These are phyloP conservation scores for Ophiostoma tasmaniense DNA, from an alignment of 2,329 filamentous ascomycete species.

Conservation along the genomic window DNA sequence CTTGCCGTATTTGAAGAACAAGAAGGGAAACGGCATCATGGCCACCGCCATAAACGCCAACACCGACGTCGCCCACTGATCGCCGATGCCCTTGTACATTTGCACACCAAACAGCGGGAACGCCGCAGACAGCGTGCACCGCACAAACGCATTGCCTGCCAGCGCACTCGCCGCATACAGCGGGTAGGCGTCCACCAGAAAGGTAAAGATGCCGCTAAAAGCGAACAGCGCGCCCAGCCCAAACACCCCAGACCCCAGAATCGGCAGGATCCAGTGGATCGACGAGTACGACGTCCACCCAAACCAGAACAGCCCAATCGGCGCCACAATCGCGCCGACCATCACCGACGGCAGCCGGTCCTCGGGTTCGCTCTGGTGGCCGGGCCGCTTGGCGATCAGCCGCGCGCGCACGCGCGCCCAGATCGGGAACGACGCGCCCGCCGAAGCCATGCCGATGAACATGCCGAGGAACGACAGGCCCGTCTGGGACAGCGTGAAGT, in stretches of 20 bases:
- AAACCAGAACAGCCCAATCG: slow-evolving; percentile 78
- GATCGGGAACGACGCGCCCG: slow-evolving; percentile 54
- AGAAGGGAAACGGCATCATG: slow-evolving; percentile 56
- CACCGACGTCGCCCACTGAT: slow-evolving; percentile 59
- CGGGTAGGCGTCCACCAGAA: slow-evolving; percentile 73
- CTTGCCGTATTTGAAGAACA: slow-evolving; percentile 56
- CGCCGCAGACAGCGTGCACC: slow-evolving; percentile 69
- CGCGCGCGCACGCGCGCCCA: slow-evolving; percentile 54
- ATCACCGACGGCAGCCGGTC: slow-evolving; percentile 73
- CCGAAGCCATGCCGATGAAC: slow-evolving; percentile 57
- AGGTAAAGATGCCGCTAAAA: slow-evolving; percentile 81
- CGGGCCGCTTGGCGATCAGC: slow-evolving; percentile 47
- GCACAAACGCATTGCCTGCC: slow-evolving; percentile 73
- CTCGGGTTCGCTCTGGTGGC: slow-evolving; percentile 67
- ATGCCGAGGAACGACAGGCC: slow-evolving; percentile 73
- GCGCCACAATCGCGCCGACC: slow-evolving; percentile 66
- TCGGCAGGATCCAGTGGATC: slow-evolving; percentile 69
- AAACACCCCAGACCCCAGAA: slow-evolving; percentile 65
- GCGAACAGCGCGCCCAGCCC: slow-evolving; percentile 63
- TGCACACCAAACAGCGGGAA: slow-evolving; percentile 69
- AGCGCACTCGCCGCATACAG: slow-evolving; percentile 68
- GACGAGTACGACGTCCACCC: slow-evolving; percentile 71
- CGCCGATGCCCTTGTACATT: slow-evolving; percentile 62
- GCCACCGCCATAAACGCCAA: slow-evolving; percentile 52
- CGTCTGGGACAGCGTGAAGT: slow-evolving; percentile 68